Evolutionary conservation across 2,329 filamentous ascomycete genomes (phyloP), one percentile per base, ranked within the genome.

Genomic region (Davidsoniella eucalypti): DNA sequence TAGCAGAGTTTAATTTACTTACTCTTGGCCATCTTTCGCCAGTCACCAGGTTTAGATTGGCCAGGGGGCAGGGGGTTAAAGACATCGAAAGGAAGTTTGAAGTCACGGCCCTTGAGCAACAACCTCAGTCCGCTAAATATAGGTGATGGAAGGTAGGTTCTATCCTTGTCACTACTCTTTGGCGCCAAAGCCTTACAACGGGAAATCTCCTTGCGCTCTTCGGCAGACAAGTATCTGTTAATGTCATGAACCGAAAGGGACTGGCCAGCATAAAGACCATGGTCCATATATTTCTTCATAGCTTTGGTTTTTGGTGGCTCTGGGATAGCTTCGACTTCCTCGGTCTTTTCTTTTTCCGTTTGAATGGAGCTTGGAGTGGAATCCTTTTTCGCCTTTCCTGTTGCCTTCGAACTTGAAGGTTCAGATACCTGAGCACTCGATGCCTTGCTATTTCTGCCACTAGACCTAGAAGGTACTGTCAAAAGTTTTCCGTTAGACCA

Each of bases 21-120:
- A 93, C 86, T 96, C 65, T 84, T 92, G 55, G 87, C 88, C 57
- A 92, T 82, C 63, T 90, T 90, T 57, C 81, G 80, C 84, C 88
- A 98, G 58, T 94, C 87, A 57, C 93, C 82, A 1, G 90, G 88
- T 65, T 94, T 94, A 21, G 87, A 85, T 61, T 94, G 85, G 46
- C 84, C 87, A 1, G 80, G 78, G 3, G 86, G 83, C 17, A 94
- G 74, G 2, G 90, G 90, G 49, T 87, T 84, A 69, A 90, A 96
- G 44, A 94, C 72, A 61, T 94, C 84, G 60, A 79, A 95, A 0
- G 92, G 92, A 26, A 98, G 69, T 64, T 87, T 87, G 66, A 94
- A 96, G 61, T 93, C 80, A 47, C 84, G 74, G 12, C 82, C 82
- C 53, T 75, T 70, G 49, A 87, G 74, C 52, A 95, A 65, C 49